Base-by-base conservation (phyloP, 1,284 basidiomycete species). In the Flammula alnicola region DNA sequence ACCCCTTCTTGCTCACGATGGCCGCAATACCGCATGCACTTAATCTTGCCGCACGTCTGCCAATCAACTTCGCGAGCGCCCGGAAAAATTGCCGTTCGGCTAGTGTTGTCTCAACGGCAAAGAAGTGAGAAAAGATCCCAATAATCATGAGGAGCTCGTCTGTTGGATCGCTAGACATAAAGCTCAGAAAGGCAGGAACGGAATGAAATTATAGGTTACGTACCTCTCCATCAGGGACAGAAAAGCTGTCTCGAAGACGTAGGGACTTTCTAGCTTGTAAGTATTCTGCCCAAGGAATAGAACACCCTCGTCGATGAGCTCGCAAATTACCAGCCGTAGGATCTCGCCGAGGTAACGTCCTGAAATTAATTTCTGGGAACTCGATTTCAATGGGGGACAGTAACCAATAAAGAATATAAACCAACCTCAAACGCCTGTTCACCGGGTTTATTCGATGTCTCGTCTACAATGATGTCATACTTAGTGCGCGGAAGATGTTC, bases 241-340 rank as follows among this genome's bases (percentile, higher is more conserved):
- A 78, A 98, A 98, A 1, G 96, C 96, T 1, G 96, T 99, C 72
- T 99, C 96, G 64, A 99, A 89, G 35, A 81, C 87, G 68, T 96
- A 95, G 5, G 93, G 81, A 60, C 84, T 92, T 72, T 98, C 95
- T 44, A 98, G 81, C 76, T 98, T 98, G 82, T 98, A 97, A 1
- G 95, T 97, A 72, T 95, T 93, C 73, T 98, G 96, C 33, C 96
- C 95, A 30, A 98, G 80, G 86, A 99, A 99, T 47, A 99, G 82
- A 22, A 95, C 90, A 67, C 96, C 96, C 58, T 95, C 88, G 67
- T 99, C 96, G 66, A 98, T 94, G 57, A 99, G 85, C 69, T 99
- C 96, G 68, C 89, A 93, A 54, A 99, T 81, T 60, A 98, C 88
- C 22, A 99, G 79, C 23, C 96, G 88, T 65, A 98, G 83, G 61